A percentile compares a stretch with the other conserved stretches of the same genome.
Evolutionary conservation across 305 asterid genomes (phyloP).

Genomic region (Solanum hybrid): DNA sequence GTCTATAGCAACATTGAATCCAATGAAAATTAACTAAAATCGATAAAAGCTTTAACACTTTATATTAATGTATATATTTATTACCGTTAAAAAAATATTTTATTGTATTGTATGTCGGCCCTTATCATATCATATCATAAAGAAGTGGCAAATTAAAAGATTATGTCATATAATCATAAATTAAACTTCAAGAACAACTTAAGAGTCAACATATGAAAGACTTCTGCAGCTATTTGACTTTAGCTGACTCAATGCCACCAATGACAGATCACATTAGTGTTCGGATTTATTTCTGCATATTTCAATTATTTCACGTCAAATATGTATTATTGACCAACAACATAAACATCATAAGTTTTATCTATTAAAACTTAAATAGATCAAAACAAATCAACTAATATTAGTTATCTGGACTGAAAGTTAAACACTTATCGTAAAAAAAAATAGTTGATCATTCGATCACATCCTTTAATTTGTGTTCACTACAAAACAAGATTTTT

Average conservation of each 20-base stretch:
- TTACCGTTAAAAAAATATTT: no score
- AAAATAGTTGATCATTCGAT: accelerated
- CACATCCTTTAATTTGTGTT: background rate
- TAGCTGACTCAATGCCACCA: background rate
- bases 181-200: background rate
- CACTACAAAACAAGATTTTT: background rate
- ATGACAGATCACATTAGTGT: background rate
- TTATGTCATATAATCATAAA: background rate
- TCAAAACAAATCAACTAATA: background rate
- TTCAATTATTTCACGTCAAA: background rate
- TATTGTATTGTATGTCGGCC: no score
- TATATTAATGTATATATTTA: no score
- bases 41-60: no score
- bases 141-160: background rate
- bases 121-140: no score
- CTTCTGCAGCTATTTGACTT: background rate
- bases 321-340: accelerated
- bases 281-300: background rate
- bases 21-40: no score
- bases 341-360: background rate
- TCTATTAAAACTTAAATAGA: background rate
- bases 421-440: background rate
- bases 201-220: background rate
- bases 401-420: background rate
- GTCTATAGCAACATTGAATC: no score